Base-by-base conservation (phyloP, 2,329 filamentous ascomycete species). In the Aureobasidium sp. region DNA sequence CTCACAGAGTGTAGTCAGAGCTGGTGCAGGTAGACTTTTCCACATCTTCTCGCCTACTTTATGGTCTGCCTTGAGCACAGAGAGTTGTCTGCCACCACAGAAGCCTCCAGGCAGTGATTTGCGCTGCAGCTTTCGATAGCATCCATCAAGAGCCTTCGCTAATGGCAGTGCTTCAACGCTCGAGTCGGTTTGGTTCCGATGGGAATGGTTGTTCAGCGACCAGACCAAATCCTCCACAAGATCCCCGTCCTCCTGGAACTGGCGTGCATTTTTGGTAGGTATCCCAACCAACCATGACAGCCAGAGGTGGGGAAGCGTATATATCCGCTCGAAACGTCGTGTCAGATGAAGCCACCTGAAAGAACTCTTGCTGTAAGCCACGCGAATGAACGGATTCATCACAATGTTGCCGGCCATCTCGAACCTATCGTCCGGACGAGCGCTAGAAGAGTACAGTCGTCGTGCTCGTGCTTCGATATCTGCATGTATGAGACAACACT, bases 361-460 rank as follows among this genome's bases (percentile, higher is more conserved):
- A 0, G 81, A 79, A 3, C 64, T 63, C 25, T 72, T 67, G 40
- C 79, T 76, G 64, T 90, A 89, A 1, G 85, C 81, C 3, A 87
- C 84, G 16, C 86, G 80, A 37, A 90, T 78, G 62, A 79, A 88
- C 0, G 86, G 86, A 63, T 90, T 90, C 73, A 89, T 79, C 63
- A 80, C 88, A 50, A 88, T 82, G 2, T 79, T 81, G 19, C 21
- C 22, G n/a, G n/a, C n/a, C n/a, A n/a, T n/a, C n/a, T n/a, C n/a
- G n/a, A n/a, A n/a, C n/a, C n/a, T n/a, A n/a, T n/a, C n/a, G 16
- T 19, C 38, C 8, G 6, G 14, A 0, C 77, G 76, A 16, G 7
- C 6, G 14, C 6, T 38, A 6, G 34, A 38, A n/a, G 6, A 7
- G 34, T 79, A 73, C 8, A 64, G 59, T 39, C 41, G n/a, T 66